Base-by-base conservation (phyloP, 805 yeast species). In the Wickerhamiella sergipiensis region DNA sequence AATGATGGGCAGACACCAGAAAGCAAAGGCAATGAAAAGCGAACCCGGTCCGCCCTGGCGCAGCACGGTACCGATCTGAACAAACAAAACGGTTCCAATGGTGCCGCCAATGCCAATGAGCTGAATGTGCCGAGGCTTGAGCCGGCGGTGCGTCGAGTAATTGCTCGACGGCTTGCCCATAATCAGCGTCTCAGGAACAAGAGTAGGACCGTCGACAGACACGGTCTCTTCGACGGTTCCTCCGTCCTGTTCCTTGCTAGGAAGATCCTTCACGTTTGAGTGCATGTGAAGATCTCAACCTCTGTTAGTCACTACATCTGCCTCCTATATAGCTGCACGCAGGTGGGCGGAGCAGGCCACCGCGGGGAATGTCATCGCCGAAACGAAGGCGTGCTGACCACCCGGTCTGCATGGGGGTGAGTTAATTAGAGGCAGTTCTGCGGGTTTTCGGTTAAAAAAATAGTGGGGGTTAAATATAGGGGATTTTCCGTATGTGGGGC, bases 1-100 rank as follows among this genome's bases (percentile, higher is more conserved):
- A 46, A 83, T 69, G 42, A 85, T 78, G 0, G 89, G 83, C 29
- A 82, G 61, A 55, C 85, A 80, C 85, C 90, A 83, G 15, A 80
- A 51, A 1, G 77, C 62, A 61, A 82, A 85, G 0, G 80, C 81
- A 3, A 85, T 61, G n/a, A 85, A 65, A 45, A 85, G 67, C 45
- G 77, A 77, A 6, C 77, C 83, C 0, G 90, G 83, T 1, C 94
- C 94, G 48, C 84, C 88, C 44, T 73, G 70, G 29, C 74, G 70
- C 29, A 85, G 66, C 0, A 79, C 83, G 46, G 71, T 52, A 1
- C 61, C 64, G 18, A 58, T 55, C 48, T 55, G 60, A 10, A 61
- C 61, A 45, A 59, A 56, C 24, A 56, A 51, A 6, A 55, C 59
- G 2, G 61, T 60, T 31, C 62, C 61, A 19, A 60, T 60, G 6